A percentile compares a stretch with the other conserved stretches of the same genome.
Conservation (phyloP, 2,329 filamentous ascomycete species). For the Aspergillus tanneri region DNA sequence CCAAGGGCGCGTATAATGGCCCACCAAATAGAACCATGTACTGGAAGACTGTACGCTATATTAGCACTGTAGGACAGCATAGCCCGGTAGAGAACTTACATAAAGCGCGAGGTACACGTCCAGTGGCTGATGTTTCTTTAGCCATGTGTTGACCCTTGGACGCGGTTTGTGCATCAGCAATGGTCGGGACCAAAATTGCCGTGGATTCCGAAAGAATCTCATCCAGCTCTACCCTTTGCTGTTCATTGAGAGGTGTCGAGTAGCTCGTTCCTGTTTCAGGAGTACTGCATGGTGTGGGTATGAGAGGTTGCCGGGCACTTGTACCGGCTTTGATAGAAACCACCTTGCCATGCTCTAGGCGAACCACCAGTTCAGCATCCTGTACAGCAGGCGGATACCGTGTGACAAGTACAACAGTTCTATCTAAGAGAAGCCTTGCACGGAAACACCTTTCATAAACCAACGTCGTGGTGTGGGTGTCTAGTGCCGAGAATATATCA, state of each 20-base stretch:
- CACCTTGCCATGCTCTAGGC: slow-evolving; percentile 21
- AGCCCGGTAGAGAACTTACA: slow-evolving; percentile 14
- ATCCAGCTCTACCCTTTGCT: not conserved
- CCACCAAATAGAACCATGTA: slow-evolving; percentile 30
- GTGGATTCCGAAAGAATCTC: slow-evolving; percentile 11
- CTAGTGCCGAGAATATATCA: slow-evolving; percentile 60
- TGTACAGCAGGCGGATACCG: slow-evolving; percentile 39
- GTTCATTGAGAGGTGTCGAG: not conserved
- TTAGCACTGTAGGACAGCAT: slow-evolving; percentile 3
- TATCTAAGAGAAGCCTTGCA: slow-evolving; percentile 52
- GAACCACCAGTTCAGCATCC: slow-evolving; percentile 23
- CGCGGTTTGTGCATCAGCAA: slow-evolving; percentile 8
- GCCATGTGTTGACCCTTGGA: slow-evolving; percentile 12
- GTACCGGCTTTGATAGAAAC: slow-evolving; percentile 13
- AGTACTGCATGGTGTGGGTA: slow-evolving; percentile 8
- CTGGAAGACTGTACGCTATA: slow-evolving; percentile 15
- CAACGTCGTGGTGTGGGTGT: slow-evolving; percentile 57
- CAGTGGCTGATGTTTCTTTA: slow-evolving; percentile 25
- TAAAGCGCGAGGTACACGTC: slow-evolving; percentile 26
- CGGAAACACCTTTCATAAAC: slow-evolving; percentile 61
- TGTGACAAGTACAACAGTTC: slow-evolving; percentile 59
- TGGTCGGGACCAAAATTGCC: slow-evolving; percentile 1
- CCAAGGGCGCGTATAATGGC: slow-evolving; percentile 20
- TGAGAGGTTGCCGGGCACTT: not conserved
- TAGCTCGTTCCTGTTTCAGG: slow-evolving; percentile 7